Conservation (phyloP, 164 flowering plant species). For the Saururus chinensis region DNA sequence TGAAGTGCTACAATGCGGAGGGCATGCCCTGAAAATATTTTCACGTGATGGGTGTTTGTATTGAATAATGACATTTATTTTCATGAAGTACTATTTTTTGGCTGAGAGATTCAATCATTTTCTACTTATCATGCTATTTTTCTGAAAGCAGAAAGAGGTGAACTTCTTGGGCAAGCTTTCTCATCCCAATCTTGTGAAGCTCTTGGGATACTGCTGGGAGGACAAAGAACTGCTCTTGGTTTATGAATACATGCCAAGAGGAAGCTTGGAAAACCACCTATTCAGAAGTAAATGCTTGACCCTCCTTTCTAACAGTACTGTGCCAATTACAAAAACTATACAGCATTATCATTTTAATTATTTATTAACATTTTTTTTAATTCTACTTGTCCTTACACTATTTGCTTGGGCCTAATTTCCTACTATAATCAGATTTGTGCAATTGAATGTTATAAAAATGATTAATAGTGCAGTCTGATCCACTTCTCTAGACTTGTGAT, state of each 20-base stretch:
- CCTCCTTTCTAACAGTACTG: not conserved
- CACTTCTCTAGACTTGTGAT: too few species aligned
- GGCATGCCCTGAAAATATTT: not conserved
- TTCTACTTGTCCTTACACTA: too few species aligned
- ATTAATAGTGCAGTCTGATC: too few species aligned
- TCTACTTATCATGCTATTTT: not conserved
- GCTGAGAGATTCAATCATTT: not conserved
- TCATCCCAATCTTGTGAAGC: constrained; percentile 80
- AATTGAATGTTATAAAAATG: too few species aligned
- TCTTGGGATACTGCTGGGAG: constrained; percentile 75
- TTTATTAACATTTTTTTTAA: too few species aligned
- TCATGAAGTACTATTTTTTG: not conserved
- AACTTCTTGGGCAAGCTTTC: constrained; percentile 69
- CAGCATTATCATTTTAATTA: too few species aligned
- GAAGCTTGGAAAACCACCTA: constrained; percentile 87
- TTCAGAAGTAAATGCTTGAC: constrained; percentile 47
- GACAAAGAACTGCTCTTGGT: constrained; percentile 63
- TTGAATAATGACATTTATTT: not conserved
- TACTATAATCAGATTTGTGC: too few species aligned
- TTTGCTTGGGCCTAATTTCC: too few species aligned
- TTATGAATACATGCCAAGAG: constrained; percentile 77
- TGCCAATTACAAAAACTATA: not conserved
- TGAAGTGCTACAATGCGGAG: not conserved
- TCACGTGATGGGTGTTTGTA: not conserved
- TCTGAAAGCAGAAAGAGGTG: constrained; percentile 59